These are phyloP conservation scores for Glutinoglossum americanum DNA, from an alignment of 495 filamentous ascomycete genomes.

Conservation along the genomic window DNA sequence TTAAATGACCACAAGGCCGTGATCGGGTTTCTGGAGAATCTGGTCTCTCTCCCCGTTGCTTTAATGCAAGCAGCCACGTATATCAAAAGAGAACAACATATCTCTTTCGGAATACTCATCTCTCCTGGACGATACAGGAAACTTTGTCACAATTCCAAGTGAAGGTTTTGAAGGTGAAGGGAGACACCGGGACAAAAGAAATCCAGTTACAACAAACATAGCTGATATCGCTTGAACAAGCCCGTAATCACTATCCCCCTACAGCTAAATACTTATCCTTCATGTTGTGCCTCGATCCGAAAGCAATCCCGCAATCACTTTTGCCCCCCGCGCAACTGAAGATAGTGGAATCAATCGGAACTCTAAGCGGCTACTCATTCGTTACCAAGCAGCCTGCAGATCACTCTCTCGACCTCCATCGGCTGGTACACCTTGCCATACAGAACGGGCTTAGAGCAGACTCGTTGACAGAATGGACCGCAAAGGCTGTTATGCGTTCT, in stretches of 20 bases:
- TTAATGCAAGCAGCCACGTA: slow-evolving; percentile 26
- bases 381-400: slow-evolving; percentile 12
- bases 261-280: slow-evolving; percentile 22
- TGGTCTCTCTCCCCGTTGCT: slow-evolving; percentile 22
- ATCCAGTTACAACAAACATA: slow-evolving; percentile 33
- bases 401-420: slow-evolving; percentile 20
- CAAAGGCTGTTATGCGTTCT: too few species aligned
- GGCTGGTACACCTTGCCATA: slow-evolving; percentile 25
- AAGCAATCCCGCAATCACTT: slow-evolving; percentile 21
- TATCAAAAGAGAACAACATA: slow-evolving; percentile 21
- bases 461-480: not conserved
- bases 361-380: slow-evolving; percentile 17
- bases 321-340: slow-evolving; percentile 12
- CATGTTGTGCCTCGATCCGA: slow-evolving; percentile 23
- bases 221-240: slow-evolving; percentile 30
- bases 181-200: slow-evolving; percentile 21
- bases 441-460: slow-evolving; percentile 15
- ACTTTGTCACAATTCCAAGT: slow-evolving; percentile 22
- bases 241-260: slow-evolving; percentile 12
- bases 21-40: slow-evolving; percentile 12
- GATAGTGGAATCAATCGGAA: slow-evolving; percentile 15
- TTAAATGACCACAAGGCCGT: not conserved
- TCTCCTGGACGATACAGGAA: slow-evolving; percentile 22
- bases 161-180: slow-evolving; percentile 27
- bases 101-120: slow-evolving; percentile 21